Evolutionary conservation across 345 rosid genomes (phyloP).

Genomic region (Fremontodendron californicum): DNA sequence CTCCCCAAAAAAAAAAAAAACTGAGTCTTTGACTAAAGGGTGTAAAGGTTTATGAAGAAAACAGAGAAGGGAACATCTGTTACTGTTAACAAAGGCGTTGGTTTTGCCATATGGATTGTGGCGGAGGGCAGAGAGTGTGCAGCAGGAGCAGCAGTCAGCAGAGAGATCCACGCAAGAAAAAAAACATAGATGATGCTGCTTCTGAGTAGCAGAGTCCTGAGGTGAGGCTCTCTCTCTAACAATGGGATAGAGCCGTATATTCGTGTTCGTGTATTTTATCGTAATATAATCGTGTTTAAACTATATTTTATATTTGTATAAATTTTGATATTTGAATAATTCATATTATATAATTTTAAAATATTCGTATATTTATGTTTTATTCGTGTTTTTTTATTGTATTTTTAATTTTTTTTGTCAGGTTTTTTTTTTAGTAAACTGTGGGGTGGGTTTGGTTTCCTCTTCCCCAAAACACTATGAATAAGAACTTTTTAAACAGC

Average conservation of each 20-base stretch:
- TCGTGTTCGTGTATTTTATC: no score
- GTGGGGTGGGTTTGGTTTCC: neutral
- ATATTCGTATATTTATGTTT: no score
- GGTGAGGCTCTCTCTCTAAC: neutral
- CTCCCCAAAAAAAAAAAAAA: neutral
- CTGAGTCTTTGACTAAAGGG: neutral
- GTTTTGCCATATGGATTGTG: constrained; percentile 6
- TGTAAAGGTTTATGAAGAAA: neutral
- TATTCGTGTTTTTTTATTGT: no score
- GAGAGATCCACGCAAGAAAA: neutral
- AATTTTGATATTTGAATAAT: no score
- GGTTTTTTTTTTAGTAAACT: no score
- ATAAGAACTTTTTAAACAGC: constrained; percentile 30
- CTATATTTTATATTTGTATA: no score
- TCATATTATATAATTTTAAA: no score
- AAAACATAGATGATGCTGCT: neutral
- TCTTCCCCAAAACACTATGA: constrained; percentile 21
- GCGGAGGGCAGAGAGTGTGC: neutral
- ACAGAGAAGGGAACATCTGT: neutral
- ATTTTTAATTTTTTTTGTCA: no score
- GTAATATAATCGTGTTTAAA: no score
- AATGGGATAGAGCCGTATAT: no score
- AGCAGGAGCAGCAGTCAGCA: neutral
- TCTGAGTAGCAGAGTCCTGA: neutral
- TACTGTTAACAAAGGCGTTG: neutral